Conservation (phyloP, 371 early-diverging fungal species). For the Mortierella sp. region DNA sequence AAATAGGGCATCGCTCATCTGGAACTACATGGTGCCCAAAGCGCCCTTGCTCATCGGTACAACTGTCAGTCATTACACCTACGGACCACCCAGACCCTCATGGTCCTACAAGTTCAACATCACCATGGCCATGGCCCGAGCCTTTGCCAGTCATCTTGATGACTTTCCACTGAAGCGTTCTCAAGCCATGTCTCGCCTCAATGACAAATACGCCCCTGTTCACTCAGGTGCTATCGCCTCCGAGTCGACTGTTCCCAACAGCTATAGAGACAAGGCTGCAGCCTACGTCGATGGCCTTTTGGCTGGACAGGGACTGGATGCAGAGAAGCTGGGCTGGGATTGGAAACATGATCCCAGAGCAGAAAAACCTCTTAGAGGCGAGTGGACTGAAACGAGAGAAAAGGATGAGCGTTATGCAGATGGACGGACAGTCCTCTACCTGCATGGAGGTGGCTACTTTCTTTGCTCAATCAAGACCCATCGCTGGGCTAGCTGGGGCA, state of each 20-base stretch:
- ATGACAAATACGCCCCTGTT: slow-evolving; percentile 34
- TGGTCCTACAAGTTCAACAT: slow-evolving; percentile 46
- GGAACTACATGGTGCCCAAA: slow-evolving; percentile 40
- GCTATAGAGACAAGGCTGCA: slow-evolving; percentile 41
- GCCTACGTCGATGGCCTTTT: slow-evolving; percentile 22
- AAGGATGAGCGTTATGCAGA: slow-evolving; percentile 36
- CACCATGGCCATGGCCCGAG: slow-evolving; percentile 37
- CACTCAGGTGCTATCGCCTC: slow-evolving; percentile 33
- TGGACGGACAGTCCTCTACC: slow-evolving; percentile 44
- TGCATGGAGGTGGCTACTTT: slow-evolving; percentile 53
- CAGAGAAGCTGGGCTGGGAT: slow-evolving; percentile 39
- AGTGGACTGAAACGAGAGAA: slow-evolving; percentile 42
- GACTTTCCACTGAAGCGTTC: slow-evolving; percentile 30
- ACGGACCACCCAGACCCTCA: slow-evolving; percentile 43
- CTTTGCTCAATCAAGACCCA: slow-evolving; percentile 40
- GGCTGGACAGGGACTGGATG: slow-evolving; percentile 27
- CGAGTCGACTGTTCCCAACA: slow-evolving; percentile 25
- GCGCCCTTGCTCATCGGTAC: slow-evolving; percentile 39
- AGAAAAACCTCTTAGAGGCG: slow-evolving; percentile 27
- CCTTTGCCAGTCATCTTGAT: slow-evolving; percentile 21
- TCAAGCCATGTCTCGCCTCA: slow-evolving; percentile 35
- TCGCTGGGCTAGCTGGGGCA: slow-evolving; percentile 37
- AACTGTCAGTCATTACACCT: slow-evolving; percentile 39
- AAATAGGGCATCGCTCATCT: slow-evolving; percentile 28
- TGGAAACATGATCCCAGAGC: slow-evolving; percentile 42